phyloP scores from a whole-genome alignment of 495 filamentous ascomycete genomes.

The Bathelium albidoporum region DNA sequence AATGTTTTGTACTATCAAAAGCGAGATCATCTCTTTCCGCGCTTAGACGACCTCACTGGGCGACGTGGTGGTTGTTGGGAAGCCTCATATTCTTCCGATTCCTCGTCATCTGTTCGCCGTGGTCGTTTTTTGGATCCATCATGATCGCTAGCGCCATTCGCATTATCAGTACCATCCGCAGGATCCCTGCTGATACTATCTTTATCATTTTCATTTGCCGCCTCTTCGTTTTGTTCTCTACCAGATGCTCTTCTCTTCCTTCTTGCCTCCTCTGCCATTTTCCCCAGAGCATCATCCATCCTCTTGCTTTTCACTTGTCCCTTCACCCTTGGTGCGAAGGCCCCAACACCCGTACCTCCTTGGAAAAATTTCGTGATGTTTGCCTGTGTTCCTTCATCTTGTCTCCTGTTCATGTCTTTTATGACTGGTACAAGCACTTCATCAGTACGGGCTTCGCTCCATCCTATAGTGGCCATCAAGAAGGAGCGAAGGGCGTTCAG shows the following conservation, averaged over 20 bases:
- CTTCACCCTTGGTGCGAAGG: constrained; percentile 65
- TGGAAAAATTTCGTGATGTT: constrained; percentile 91
- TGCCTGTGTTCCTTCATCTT: constrained; percentile 80
- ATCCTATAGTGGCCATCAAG: constrained; percentile 88
- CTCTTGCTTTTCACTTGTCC: constrained; percentile 56
- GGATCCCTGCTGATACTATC: background rate
- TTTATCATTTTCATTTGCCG: background rate
- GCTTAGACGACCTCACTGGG: background rate
- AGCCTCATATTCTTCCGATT: background rate
- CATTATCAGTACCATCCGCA: background rate
- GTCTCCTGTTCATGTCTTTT: constrained; percentile 79
- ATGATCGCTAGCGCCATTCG: background rate
- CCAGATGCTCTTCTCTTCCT: constrained; percentile 11
- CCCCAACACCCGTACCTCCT: constrained; percentile 46
- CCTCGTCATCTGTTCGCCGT: constrained; percentile 2
- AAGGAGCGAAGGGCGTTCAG: constrained; percentile 75
- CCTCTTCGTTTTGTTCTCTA: background rate
- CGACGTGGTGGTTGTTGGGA: background rate
- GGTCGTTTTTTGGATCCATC: background rate
- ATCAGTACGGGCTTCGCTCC: constrained; percentile 81
- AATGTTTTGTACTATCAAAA: background rate
- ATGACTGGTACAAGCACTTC: constrained; percentile 93
- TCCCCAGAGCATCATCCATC: constrained; percentile 71
- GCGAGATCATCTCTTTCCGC: background rate
- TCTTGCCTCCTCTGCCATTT: constrained; percentile 49